Conservation (phyloP, 306 rosid species). For the Prunus kanzakura region DNA sequence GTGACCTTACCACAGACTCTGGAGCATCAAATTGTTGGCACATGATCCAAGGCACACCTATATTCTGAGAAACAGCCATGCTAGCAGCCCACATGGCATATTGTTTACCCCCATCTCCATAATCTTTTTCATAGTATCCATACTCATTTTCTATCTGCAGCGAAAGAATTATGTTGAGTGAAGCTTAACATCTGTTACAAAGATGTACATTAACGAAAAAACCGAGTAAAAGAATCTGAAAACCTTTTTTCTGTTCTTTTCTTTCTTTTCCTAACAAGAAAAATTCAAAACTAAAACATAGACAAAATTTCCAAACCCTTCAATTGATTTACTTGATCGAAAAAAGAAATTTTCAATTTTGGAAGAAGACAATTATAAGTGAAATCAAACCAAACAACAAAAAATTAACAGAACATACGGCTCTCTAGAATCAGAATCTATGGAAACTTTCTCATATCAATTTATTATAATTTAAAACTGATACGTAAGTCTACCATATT, state of each 20-base stretch:
- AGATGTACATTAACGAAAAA: conserved; percentile 10
- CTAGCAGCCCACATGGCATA: conserved; percentile 91
- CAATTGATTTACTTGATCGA: neutral
- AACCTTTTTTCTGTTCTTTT: neutral
- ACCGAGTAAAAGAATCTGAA: neutral
- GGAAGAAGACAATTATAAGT: neutral
- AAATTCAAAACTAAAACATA: neutral
- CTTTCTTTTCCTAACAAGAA: neutral
- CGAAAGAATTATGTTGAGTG: conserved; percentile 2
- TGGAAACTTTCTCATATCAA: neutral
- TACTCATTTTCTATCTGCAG: conserved; percentile 92
- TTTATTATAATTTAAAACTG: neutral
- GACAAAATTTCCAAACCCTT: neutral
- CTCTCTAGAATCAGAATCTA: neutral
- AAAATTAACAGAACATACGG: neutral
- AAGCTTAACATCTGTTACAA: conserved; percentile 13
- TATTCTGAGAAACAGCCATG: conserved; percentile 88
- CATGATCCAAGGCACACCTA: conserved; percentile 94
- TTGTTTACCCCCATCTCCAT: conserved; percentile 79
- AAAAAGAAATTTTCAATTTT: neutral
- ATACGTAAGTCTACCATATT: neutral
- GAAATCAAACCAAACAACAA: neutral
- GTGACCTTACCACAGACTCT: conserved; percentile 71
- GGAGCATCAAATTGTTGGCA: conserved; percentile 98
- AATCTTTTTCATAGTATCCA: conserved; percentile 67